phyloP scores from a whole-genome alignment of 2,329 filamentous ascomycete species.

The Calonectria pseudoturangicola region DNA sequence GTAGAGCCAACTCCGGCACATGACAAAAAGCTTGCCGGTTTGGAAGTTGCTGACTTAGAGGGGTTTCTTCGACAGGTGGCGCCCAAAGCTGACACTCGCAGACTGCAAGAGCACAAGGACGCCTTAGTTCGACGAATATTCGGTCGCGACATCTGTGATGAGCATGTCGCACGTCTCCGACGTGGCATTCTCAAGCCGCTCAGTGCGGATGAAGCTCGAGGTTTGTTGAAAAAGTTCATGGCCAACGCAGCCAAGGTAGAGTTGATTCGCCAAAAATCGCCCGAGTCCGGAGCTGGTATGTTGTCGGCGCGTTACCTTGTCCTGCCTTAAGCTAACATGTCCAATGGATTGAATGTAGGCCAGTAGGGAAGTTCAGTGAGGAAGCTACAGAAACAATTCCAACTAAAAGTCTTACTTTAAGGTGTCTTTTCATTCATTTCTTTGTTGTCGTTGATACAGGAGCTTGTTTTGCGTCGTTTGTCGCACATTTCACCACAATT shows the following conservation, averaged over 20 bases:
- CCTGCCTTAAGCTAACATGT: neutral
- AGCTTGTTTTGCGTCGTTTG: too few species aligned
- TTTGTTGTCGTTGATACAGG: too few species aligned
- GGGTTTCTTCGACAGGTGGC: conserved; percentile 30
- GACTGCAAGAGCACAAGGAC: conserved; percentile 20
- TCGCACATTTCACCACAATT: too few species aligned
- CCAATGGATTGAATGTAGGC: neutral
- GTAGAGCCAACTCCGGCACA: neutral
- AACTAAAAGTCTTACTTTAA: too few species aligned
- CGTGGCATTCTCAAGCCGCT: conserved; percentile 8
- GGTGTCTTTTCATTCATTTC: too few species aligned
- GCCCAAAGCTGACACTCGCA: conserved; percentile 16
- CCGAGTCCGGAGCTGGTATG: neutral
- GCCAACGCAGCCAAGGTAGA: neutral
- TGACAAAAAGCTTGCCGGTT: conserved; percentile 5
- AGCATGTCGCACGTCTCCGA: neutral
- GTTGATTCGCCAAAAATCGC: neutral
- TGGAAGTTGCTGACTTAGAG: conserved; percentile 32
- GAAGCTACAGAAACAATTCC: too few species aligned
- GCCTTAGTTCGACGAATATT: neutral
- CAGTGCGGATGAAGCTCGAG: neutral
- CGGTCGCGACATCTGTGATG: neutral
- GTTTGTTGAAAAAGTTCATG: neutral
- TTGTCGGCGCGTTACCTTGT: neutral
- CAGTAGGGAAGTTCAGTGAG: too few species aligned